phyloP scores from a whole-genome alignment of 495 filamentous ascomycete genomes.

The Penicillium ochrochloron region DNA sequence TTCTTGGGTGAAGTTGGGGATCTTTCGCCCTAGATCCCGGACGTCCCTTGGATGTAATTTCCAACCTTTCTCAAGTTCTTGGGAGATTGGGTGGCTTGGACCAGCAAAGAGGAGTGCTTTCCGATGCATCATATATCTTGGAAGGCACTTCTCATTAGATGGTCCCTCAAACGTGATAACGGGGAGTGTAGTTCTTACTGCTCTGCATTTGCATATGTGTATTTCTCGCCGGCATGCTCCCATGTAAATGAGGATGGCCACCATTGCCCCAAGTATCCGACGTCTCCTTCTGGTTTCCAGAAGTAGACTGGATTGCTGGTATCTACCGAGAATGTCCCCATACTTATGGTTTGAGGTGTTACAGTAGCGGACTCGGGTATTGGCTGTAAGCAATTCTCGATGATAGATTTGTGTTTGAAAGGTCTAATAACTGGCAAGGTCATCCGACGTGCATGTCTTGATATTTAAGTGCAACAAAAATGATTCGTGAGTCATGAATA shows the following conservation, averaged over 20 bases:
- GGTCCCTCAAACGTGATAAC: too few species aligned
- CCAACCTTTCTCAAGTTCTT: not conserved
- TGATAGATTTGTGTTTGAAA: not conserved
- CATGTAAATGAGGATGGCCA: conserved; percentile 19
- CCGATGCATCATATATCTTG: conserved; percentile 3
- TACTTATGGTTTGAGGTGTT: not conserved
- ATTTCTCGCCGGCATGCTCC: not conserved
- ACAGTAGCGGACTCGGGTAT: not conserved
- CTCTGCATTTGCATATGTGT: conserved; percentile 7
- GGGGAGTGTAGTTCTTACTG: not conserved
- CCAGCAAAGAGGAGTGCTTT: conserved; percentile 9
- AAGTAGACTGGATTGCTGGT: conserved; percentile 16
- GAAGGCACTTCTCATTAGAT: not conserved
- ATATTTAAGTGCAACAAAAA: not conserved
- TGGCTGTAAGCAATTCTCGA: not conserved
- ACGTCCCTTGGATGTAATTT: not conserved
- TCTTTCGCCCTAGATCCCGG: not conserved
- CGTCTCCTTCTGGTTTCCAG: conserved; percentile 22
- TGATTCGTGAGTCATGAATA: not conserved
- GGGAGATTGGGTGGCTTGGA: not conserved
- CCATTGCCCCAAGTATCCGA: conserved; percentile 20
- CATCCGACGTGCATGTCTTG: not conserved
- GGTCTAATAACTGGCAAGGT: not conserved
- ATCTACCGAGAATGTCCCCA: not conserved
- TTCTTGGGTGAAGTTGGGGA: conserved; percentile 2